Conservation (phyloP, 371 early-diverging fungal genomes). For the Massospora cicadina region DNA sequence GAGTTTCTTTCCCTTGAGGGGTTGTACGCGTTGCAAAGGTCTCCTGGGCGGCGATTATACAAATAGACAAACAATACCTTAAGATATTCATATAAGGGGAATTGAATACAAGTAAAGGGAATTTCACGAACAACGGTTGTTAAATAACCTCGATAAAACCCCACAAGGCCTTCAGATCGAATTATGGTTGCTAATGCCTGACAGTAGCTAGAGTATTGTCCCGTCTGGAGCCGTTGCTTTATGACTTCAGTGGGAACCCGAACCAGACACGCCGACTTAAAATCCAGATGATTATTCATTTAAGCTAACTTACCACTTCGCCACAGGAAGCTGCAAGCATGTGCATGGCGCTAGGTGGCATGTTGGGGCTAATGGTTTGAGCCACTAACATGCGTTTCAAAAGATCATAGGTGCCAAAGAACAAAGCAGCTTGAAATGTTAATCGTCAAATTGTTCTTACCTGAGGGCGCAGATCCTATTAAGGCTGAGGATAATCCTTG, state of each 20-base stretch:
- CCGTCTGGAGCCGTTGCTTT: constrained; percentile 88
- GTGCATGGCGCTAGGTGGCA: constrained; percentile 39
- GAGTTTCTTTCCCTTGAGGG: neutral
- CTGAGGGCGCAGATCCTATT: constrained; percentile 82
- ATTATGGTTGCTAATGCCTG: constrained; percentile 39
- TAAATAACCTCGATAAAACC: constrained; percentile 81
- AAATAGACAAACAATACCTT: constrained; percentile 27
- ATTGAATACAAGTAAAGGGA: constrained; percentile 91
- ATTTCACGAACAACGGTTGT: constrained; percentile 85
- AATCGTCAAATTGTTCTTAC: constrained; percentile 21
- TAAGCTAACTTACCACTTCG: constrained; percentile 50
- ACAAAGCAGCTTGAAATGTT: constrained; percentile 48
- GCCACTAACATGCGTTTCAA: constrained; percentile 34
- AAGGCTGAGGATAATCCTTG: constrained; percentile 80
- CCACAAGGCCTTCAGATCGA: constrained; percentile 51
- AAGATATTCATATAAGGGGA: constrained; percentile 83
- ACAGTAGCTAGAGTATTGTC: constrained; percentile 43
- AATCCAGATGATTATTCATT: neutral
- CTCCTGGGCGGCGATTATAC: constrained; percentile 13
- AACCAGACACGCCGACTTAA: constrained; percentile 70
- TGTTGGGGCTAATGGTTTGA: constrained; percentile 22
- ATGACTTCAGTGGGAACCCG: constrained; percentile 91
- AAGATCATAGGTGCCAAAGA: constrained; percentile 82
- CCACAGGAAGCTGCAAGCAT: constrained; percentile 82
- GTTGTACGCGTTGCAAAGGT: neutral